Evolutionary conservation across 768 basidiomycete species (phyloP).

Genomic region (Amanita fuliginea): DNA sequence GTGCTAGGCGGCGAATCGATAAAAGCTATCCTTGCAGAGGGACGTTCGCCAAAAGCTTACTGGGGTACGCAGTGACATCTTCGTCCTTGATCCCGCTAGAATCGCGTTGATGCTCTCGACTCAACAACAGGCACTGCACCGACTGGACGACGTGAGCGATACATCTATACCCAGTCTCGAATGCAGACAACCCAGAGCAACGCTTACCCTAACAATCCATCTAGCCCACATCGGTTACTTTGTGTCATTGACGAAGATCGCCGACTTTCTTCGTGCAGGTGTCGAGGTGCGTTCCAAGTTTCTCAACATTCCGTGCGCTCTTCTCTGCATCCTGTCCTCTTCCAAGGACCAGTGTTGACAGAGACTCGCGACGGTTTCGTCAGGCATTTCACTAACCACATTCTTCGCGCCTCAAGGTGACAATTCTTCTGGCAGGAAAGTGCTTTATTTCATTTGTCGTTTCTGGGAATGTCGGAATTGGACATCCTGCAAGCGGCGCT

Average conservation of each 20-base stretch:
- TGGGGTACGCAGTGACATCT: constrained; percentile 61
- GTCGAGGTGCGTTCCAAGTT: constrained; percentile 51
- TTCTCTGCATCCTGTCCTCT: constrained; percentile 6
- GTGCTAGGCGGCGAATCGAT: constrained; percentile 80
- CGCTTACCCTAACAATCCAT: constrained; percentile 4
- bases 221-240: constrained; percentile 97
- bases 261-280: constrained; percentile 90
- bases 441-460: not conserved
- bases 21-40: constrained; percentile 70
- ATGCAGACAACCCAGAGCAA: not conserved
- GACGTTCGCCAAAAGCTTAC: constrained; percentile 72
- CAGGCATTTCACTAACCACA: not conserved
- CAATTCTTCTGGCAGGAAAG: constrained; percentile 69
- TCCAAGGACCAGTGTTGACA: constrained; percentile 9
- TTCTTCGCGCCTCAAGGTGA: constrained; percentile 37
- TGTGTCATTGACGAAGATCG: constrained; percentile 89
- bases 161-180: not conserved
- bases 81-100: not conserved
- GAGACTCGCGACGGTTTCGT: not conserved
- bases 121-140: constrained; percentile 67
- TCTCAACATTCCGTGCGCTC: not conserved
- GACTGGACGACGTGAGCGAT: constrained; percentile 78
- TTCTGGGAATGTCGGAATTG: not conserved
- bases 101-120: constrained; percentile 6
- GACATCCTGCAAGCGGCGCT: not conserved